phyloP scores from a whole-genome alignment of 495 filamentous ascomycete species.

The Penicillium arizonense region DNA sequence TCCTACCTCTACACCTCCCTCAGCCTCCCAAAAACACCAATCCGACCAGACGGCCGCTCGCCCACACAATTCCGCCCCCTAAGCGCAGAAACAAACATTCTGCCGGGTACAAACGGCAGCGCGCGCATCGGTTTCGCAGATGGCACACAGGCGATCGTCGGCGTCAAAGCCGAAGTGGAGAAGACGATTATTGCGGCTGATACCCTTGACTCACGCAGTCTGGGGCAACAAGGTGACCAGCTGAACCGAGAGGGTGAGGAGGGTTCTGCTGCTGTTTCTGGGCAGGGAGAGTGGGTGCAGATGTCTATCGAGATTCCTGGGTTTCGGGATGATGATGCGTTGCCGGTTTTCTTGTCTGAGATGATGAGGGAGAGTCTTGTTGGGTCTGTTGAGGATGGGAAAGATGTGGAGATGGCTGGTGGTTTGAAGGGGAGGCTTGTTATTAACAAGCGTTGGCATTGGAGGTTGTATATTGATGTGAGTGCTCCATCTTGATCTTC shows the following conservation, averaged over 20 bases:
- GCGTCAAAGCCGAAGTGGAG: conserved; percentile 92
- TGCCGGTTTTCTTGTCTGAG: conserved; percentile 79
- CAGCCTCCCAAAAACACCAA: conserved; percentile 64
- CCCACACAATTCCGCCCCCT: conserved; percentile 88
- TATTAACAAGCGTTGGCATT: conserved; percentile 90
- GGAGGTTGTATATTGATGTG: conserved; percentile 95
- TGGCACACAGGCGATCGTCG: conserved; percentile 92
- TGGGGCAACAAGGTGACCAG: conserved; percentile 26
- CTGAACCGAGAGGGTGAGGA: conserved; percentile 28
- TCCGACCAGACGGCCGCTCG: conserved; percentile 84
- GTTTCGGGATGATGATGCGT: conserved; percentile 83
- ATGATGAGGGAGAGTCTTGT: conserved; percentile 90
- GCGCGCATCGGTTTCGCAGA: conserved; percentile 92
- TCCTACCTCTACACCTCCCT: conserved; percentile 93
- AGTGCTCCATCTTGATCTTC: conserved; percentile 29
- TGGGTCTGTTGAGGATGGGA: conserved; percentile 40
- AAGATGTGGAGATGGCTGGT: conserved; percentile 45
- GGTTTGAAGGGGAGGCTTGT: conserved; percentile 67
- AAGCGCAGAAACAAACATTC: conserved; percentile 81
- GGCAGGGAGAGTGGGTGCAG: conserved; percentile 68
- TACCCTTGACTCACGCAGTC: conserved; percentile 27
- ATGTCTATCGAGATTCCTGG: conserved; percentile 84
- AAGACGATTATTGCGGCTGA: conserved; percentile 47
- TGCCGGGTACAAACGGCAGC: conserved; percentile 86
- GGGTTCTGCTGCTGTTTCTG: conserved; percentile 31